Base-by-base conservation (phyloP, 345 rosid genomes). In the Mangifera indica region DNA sequence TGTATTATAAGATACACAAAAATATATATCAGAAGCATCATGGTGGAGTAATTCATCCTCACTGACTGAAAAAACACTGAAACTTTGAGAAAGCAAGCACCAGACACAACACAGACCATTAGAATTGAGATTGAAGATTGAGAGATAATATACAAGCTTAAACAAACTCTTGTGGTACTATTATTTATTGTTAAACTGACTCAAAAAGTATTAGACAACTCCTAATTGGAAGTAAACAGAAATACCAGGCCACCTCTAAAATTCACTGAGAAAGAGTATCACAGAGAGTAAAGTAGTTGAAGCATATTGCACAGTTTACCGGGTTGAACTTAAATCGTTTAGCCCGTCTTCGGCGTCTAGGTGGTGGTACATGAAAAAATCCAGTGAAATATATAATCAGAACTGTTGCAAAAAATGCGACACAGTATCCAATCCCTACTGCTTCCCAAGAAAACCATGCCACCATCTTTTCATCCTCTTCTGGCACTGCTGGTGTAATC, bases 361-460 rank as follows among this genome's bases (percentile, higher is more conserved):
- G 46, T 26, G 65, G 37, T 9, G 45, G 15, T 63, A 10, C 12
- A 21, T 13, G 55, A 54, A 37, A 72, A 44, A 21, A 54, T 6
- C 63, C 63, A 0, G 56, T 53, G 32, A 13, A 55, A 61, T 9
- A 67, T 10, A 68, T 3, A 21, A 22, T 60, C 26, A 14, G 48
- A 1, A 65, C 37, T 5, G 67, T 24, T n/a, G 9, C 21, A 54
- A 71, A 42, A 40, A 75, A 48, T 37, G 73, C 67, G 63, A 21
- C 51, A 0, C 63, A 18, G 42, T 52, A 75, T 24, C 69, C 73
- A 14, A 69, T 53, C 10, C 18, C 69, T 5, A 56, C 69, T 32
- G 53, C 72, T 74, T 17, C 61, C 67, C 77, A 74, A 3, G 60
- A 60, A 51, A 74, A 61, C 77, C 60, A 67, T 2, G 59, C 20